A percentile compares a stretch with the other conserved stretches of the same genome.
Conservation (phyloP, 495 filamentous ascomycete species). For the Pyronema omphalodes region DNA sequence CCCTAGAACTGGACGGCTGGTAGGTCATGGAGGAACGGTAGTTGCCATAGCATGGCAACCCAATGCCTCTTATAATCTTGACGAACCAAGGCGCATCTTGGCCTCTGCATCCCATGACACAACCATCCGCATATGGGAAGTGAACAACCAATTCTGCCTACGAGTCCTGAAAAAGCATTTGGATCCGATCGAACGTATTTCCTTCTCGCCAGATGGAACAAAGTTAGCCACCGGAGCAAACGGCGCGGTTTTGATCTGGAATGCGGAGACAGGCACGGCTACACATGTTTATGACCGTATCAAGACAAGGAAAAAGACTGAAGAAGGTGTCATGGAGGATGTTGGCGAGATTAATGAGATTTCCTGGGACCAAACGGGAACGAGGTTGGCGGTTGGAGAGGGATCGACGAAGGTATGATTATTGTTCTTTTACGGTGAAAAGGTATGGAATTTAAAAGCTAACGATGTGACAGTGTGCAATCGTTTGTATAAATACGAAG, state of each 20-base stretch:
- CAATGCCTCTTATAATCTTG: background rate
- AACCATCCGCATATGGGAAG: constrained; percentile 20
- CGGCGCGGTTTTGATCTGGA: constrained; percentile 17
- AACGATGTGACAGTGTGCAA: constrained; percentile 1
- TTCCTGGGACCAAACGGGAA: constrained; percentile 19
- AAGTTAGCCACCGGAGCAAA: constrained; percentile 19
- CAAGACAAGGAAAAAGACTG: constrained; percentile 17
- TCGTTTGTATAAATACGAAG: background rate
- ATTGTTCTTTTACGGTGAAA: too few relatives aligned
- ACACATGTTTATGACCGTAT: constrained; percentile 22
- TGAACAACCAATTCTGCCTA: constrained; percentile 8
- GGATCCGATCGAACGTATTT: constrained; percentile 21
- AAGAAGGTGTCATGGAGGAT: constrained; percentile 1
- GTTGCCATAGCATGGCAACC: constrained; percentile 20
- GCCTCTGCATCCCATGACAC: constrained; percentile 20
- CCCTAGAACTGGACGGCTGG: constrained; percentile 1
- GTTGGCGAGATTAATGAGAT: constrained; percentile 14
- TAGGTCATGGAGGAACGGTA: constrained; percentile 10
- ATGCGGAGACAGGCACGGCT: constrained; percentile 11
- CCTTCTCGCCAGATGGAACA: constrained; percentile 19
- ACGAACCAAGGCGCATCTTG: constrained; percentile 11
- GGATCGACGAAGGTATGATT: constrained; percentile 15
- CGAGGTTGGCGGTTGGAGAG: constrained; percentile 17
- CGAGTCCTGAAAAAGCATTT: constrained; percentile 12
- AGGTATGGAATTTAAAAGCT: background rate